Percentiles rank a stretch among this genome's conserved stretches.
Conservation (phyloP, 495 filamentous ascomycete genomes). For the Chlorociboria aeruginascens region DNA sequence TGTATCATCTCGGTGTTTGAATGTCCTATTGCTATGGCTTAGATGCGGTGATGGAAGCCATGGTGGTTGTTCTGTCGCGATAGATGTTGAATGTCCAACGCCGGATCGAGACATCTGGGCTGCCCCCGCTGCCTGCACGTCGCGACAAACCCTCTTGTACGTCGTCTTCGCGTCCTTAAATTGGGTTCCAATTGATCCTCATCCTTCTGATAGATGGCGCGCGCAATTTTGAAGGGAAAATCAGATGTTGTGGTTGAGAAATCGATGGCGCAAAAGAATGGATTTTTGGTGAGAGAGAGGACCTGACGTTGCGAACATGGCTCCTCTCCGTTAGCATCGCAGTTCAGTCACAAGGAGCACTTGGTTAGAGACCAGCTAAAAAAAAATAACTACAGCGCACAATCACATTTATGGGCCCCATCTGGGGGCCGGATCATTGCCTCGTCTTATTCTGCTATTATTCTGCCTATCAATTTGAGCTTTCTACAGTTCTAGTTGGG, state of each 20-base stretch:
- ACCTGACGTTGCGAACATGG: too few species aligned
- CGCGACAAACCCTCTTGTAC: conserved; percentile 7
- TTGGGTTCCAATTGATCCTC: conserved; percentile 5
- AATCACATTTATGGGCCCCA: too few species aligned
- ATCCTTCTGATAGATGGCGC: conserved; percentile 13
- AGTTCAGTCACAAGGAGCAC: too few species aligned
- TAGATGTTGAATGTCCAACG: conserved; percentile 19
- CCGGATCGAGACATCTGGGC: conserved; percentile 14
- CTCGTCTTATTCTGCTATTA: too few species aligned
- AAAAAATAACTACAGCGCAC: too few species aligned
- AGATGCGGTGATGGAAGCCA: conserved; percentile 29
- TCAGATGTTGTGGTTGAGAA: conserved; percentile 14
- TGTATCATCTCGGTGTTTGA: conserved; percentile 12
- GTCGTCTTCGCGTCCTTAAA: conserved; percentile 8
- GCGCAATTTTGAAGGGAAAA: conserved; percentile 1
- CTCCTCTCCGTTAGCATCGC: too few species aligned
- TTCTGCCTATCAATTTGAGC: too few species aligned
- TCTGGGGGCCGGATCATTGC: too few species aligned
- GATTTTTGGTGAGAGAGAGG: too few species aligned
- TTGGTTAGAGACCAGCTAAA: too few species aligned
- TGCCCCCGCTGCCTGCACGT: background rate
- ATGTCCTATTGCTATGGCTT: conserved; percentile 3
- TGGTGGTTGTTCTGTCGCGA: conserved; percentile 30
- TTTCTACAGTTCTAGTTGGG: too few species aligned
- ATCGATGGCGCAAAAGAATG: conserved; percentile 2